Conservation (phyloP, 1,284 basidiomycete species). For the Austroboletus novae-zelandiae region DNA sequence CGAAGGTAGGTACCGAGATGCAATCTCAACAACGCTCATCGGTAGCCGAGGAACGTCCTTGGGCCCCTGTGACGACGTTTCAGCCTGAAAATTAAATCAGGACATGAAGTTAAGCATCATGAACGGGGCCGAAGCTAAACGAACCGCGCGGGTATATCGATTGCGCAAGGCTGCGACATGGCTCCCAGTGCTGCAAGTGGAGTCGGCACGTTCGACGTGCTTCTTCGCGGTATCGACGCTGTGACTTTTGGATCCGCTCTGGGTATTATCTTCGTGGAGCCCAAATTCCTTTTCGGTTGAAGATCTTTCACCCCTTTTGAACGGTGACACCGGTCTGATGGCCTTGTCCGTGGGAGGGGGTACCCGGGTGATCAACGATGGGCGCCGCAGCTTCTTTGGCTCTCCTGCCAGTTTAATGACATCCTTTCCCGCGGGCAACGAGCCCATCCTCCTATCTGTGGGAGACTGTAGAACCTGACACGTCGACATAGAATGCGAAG, state of each 20-base stretch:
- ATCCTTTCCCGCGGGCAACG: not conserved
- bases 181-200: conserved; percentile 51
- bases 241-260: conserved; percentile 21
- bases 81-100: conserved; percentile 38
- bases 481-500: conserved; percentile 4
- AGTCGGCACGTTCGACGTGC: conserved; percentile 45
- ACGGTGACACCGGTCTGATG: conserved; percentile 19
- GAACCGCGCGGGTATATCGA: conserved; percentile 56
- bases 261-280: conserved; percentile 19
- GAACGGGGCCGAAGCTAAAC: conserved; percentile 24
- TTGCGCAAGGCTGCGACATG: conserved; percentile 68
- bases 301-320: conserved; percentile 16
- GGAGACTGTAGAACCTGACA: conserved; percentile 4
- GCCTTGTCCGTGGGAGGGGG: conserved; percentile 17
- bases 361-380: conserved; percentile 20
- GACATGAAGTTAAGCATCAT: not conserved
- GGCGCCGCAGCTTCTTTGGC: conserved; percentile 15
- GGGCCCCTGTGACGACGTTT: conserved; percentile 51
- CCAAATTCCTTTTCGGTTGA: conserved; percentile 27
- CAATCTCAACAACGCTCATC: conserved; percentile 63
- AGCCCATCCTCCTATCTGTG: not conserved
- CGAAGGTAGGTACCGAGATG: conserved; percentile 54
- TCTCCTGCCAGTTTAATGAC: not conserved
- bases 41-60: conserved; percentile 61
- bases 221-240: conserved; percentile 31